Base-by-base conservation (phyloP, 2,329 filamentous ascomycete species). In the Helotiales sp. region DNA sequence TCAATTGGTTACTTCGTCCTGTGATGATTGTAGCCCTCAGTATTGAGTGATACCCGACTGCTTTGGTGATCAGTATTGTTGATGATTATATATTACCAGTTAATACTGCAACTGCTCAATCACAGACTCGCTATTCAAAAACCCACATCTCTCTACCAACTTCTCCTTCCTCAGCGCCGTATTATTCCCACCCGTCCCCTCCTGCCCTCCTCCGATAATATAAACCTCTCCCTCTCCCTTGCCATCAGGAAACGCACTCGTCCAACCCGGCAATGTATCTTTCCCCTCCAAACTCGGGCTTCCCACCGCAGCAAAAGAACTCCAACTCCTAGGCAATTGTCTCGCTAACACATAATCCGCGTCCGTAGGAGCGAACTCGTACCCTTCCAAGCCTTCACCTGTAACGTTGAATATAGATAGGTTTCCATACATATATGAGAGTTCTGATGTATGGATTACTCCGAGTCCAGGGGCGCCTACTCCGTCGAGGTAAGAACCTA, bases 381-480 rank as follows among this genome's bases (percentile, higher is more conserved):
- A 61, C 2, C 44, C 51, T 1, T 49, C 34, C 13, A 62, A 48
- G 1, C 44, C 24, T 5, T 65, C 69, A 67, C 69, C 69, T 8
- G 64, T 65, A 3, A 67, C 64, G 51, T 80, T 72, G 66, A 78
- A 83, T 52, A 75, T 70, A 2, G 75, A 72, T 17, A 78, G 61
- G 56, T 77, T 77, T 10, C 73, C 80, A 58, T 79, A 83, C 3
- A 81, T 69, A 67, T 82, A 84, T 5, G 78, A 76, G 25, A 83
- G 77, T 52, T 83, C 81, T 0, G 79, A 77, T 0, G 78, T 80
- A 65, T 84, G 81, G 5, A 80, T 72, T 0, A 76, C 70, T 27
- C 80, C 80, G 5, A 78, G 63, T 1, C 77, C 77, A 1, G 72
- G 69, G 2, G 69, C 61, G 9, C 72, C 72, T 22, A 63, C 63